A percentile compares a stretch with the other conserved stretches of the same genome.
phyloP scores from a whole-genome alignment of 2,329 filamentous ascomycete genomes.

The Aureobasidium sp. region DNA sequence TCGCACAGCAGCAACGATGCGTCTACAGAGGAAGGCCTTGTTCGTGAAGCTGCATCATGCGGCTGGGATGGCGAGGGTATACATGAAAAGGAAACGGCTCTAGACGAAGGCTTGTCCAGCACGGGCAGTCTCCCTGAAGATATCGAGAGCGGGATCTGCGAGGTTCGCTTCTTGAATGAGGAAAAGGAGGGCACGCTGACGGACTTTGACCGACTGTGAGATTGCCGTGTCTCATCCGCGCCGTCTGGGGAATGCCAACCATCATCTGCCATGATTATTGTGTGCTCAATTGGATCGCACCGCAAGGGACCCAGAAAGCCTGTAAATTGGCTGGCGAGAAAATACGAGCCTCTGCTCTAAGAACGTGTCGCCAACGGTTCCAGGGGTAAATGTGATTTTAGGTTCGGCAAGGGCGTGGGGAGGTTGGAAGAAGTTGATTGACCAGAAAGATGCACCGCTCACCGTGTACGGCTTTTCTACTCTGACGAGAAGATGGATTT shows the following conservation, averaged over 20 bases:
- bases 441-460: neutral
- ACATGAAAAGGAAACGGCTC: constrained; percentile 39
- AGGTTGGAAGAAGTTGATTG: neutral
- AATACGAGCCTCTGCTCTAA: constrained; percentile 1
- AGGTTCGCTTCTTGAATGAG: constrained; percentile 37
- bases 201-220: constrained; percentile 11
- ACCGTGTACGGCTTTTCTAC: neutral
- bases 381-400: neutral
- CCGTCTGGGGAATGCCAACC: constrained; percentile 13
- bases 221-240: constrained; percentile 13
- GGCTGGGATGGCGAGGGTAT: constrained; percentile 34
- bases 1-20: constrained; percentile 25
- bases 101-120: constrained; percentile 44
- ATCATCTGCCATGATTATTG: constrained; percentile 10
- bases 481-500: too few relatives aligned
- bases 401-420: neutral
- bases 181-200: constrained; percentile 36
- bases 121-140: constrained; percentile 46
- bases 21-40: constrained; percentile 29
- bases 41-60: constrained; percentile 20
- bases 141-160: constrained; percentile 32
- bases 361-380: constrained; percentile 14
- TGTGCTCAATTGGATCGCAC: constrained; percentile 1
- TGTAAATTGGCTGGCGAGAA: neutral
- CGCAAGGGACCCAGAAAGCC: neutral